Evolutionary conservation across 176 grass and related monocot genomes (phyloP).

Genomic region (Carex cristatella): DNA sequence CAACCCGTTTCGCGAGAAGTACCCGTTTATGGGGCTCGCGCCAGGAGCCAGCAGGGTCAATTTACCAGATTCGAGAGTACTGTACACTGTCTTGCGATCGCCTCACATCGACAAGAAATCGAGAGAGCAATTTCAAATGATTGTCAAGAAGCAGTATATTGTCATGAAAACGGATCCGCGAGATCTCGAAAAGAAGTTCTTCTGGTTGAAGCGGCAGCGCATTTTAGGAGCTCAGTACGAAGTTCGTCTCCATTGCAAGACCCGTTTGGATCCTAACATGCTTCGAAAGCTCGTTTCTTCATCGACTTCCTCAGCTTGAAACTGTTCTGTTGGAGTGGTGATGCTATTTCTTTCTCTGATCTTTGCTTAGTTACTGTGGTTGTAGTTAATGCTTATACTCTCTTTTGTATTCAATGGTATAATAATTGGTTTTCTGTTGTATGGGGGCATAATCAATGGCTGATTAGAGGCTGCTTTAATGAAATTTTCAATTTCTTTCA

Average conservation of each 20-base stretch:
- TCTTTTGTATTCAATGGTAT: not conserved
- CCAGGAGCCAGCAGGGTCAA: slow-evolving; percentile 31
- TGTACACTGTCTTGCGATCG: slow-evolving; percentile 48
- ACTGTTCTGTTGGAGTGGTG: not conserved
- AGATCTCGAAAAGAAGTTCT: slow-evolving; percentile 44
- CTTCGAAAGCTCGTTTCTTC: not conserved
- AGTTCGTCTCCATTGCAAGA: slow-evolving; percentile 40
- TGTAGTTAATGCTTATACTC: not conserved
- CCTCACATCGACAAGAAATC: slow-evolving; percentile 75
- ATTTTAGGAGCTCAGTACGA: slow-evolving; percentile 45
- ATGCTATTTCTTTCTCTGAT: not conserved
- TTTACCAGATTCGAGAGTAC: slow-evolving; percentile 37
- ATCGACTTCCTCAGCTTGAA: not conserved
- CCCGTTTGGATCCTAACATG: slow-evolving; percentile 22
- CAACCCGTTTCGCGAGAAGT: slow-evolving; percentile 24
- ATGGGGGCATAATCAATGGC: not conserved
- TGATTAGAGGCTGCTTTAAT: not conserved
- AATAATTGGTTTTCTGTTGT: not conserved
- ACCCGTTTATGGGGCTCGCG: slow-evolving; percentile 27
- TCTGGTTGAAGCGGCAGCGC: slow-evolving; percentile 46
- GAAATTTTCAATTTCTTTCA: not conserved
- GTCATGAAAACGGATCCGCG: slow-evolving; percentile 14
- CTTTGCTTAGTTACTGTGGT: not conserved
- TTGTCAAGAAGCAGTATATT: slow-evolving; percentile 39
- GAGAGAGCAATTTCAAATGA: slow-evolving; percentile 50